phyloP scores from a whole-genome alignment of 495 filamentous ascomycete species.

The Bryoglossum gracile region DNA sequence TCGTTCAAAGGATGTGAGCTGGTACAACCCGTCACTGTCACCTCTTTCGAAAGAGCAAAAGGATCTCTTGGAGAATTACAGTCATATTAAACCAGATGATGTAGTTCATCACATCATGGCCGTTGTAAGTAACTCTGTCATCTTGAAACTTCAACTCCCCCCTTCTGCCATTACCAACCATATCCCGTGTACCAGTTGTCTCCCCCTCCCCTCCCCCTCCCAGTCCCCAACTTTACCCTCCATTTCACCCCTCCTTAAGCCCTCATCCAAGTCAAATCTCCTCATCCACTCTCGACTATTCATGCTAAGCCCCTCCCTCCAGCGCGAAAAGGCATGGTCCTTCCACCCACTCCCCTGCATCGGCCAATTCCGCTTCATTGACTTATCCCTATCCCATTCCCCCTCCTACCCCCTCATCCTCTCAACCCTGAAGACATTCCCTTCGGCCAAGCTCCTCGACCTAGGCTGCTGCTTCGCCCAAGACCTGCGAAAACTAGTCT shows the following conservation, averaged over 20 bases:
- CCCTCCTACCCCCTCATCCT: constrained; percentile 13
- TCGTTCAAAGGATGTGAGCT: constrained; percentile 6
- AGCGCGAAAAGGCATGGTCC: constrained; percentile 12
- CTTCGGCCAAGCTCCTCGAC: constrained; percentile 26
- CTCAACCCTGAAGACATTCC: constrained; percentile 9
- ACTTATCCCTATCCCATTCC: not conserved
- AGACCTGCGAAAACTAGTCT: constrained; percentile 40
- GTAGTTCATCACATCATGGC: constrained; percentile 16
- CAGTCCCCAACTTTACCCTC: too few relatives aligned
- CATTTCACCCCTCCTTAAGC: too few relatives aligned
- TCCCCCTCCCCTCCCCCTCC: too few relatives aligned
- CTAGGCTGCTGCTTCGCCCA: constrained; percentile 37
- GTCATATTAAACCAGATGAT: constrained; percentile 8
- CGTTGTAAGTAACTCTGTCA: constrained; percentile 14
- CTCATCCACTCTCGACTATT: not conserved
- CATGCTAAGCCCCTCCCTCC: not conserved
- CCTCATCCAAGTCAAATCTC: too few relatives aligned
- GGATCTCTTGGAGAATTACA: constrained; percentile 14
- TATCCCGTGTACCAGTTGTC: not conserved
- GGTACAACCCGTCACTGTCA: constrained; percentile 7
- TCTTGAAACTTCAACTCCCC: too few relatives aligned
- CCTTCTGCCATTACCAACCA: not conserved
- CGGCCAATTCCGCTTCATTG: constrained; percentile 8
- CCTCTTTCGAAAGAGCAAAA: constrained; percentile 1
- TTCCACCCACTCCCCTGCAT: constrained; percentile 15